Base-by-base conservation (phyloP, 108 stramenopile genomes). In the Pseudonitzschia multistriata region DNA sequence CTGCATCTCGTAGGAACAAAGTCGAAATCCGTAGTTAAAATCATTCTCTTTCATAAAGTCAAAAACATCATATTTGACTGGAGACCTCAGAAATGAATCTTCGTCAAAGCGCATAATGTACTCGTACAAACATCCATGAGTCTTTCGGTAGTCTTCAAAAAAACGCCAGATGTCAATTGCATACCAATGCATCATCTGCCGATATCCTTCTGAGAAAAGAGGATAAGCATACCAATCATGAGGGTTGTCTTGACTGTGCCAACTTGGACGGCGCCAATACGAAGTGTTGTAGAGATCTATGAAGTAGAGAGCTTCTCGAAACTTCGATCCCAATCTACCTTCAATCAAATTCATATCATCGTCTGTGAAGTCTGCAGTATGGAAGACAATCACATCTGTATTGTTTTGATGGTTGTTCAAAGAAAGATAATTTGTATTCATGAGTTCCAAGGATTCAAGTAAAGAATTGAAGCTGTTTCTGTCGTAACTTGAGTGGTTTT, bases 91-190 rank as follows among this genome's bases (percentile, higher is more conserved):
- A 47, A 77, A 93, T 1, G 86, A 87, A 65, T 93, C 92, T 57
- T 93, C 92, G 67, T 93, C 92, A 68, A 93, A 74, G 35, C 92
- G 81, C 84, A 88, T 88, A 21, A 90, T 79, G 52, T 85, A 88
- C 21, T 78, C 63, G 50, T 93, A 93, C 7, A 72, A 59, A 53
- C 79, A 80, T 14, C 74, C 74, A 35, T 39, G 50, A 19, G 67
- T 15, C 11, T 66, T 17, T 27, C 78, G 70, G 42, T 74, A 72
- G 10, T 76, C 63, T 24, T 62, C 54, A 30, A 90, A 79, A 49
- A 77, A 88, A 5, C 77, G 62, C 87, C 88, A 93, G 14, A 93
- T 76, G 30, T 78, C 74, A 53, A 89, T 82, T 0, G 84, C 86
- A 78, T 79, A 93, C 78, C 81, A 90, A 61, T 86, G 87, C 80